phyloP scores from a whole-genome alignment of 805 yeast genomes.

The Teunomyces tritomae region DNA sequence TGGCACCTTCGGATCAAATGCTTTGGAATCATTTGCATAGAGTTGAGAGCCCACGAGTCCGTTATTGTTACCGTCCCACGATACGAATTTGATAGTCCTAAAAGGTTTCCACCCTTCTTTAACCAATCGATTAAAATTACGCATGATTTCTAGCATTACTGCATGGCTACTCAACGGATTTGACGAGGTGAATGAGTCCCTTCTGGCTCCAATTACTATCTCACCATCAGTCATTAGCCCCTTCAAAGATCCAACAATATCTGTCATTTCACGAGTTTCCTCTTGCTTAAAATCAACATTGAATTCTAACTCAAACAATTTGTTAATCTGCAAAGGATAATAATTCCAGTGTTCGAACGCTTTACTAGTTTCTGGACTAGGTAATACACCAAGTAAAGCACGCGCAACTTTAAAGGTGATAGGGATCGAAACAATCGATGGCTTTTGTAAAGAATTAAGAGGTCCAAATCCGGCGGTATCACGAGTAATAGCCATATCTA shows the following conservation, averaged over 20 bases:
- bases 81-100: conserved; percentile 36
- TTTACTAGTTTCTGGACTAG: not conserved
- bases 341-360: conserved; percentile 23
- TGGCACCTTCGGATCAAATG: conserved; percentile 21
- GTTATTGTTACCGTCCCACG: conserved; percentile 39
- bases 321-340: conserved; percentile 36
- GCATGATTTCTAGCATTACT: conserved; percentile 36
- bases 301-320: conserved; percentile 14
- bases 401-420: conserved; percentile 22
- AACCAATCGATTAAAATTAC: conserved; percentile 29
- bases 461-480: conserved; percentile 14
- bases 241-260: conserved; percentile 30
- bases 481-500: conserved; percentile 17
- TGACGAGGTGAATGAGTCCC: conserved; percentile 36
- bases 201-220: conserved; percentile 37
- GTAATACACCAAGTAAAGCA: conserved; percentile 26
- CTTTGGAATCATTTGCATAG: conserved; percentile 17
- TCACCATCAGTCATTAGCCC: conserved; percentile 41
- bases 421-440: conserved; percentile 26
- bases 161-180: conserved; percentile 42
- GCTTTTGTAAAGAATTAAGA: conserved; percentile 6
- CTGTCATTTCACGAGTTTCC: conserved; percentile 19
- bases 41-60: conserved; percentile 33
- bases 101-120: conserved; percentile 43
- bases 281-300: conserved; percentile 11